phyloP scores from a whole-genome alignment of 441 rosid genomes.

The Populus tomentosa region DNA sequence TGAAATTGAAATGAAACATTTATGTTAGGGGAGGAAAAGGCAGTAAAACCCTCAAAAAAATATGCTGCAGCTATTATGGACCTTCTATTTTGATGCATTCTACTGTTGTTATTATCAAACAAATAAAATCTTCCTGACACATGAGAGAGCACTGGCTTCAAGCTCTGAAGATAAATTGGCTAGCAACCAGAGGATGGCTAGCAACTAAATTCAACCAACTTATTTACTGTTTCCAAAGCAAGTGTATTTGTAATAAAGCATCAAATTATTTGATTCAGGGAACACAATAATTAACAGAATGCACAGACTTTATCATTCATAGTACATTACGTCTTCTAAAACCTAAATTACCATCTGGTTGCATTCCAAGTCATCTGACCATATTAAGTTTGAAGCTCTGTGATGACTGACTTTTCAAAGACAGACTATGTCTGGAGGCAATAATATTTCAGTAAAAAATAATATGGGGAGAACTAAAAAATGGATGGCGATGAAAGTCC shows the following conservation, averaged over 20 bases:
- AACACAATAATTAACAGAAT: background rate
- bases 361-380: background rate
- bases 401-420: background rate
- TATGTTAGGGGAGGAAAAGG: background rate
- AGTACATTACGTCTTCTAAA: background rate
- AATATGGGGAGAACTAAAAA: background rate
- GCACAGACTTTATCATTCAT: background rate
- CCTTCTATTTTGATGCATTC: background rate
- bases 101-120: background rate
- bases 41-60: background rate
- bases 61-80: background rate
- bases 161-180: background rate
- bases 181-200: background rate
- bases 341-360: background rate
- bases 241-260: background rate
- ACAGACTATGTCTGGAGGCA: background rate
- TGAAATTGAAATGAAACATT: constrained; percentile 5
- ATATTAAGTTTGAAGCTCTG: background rate
- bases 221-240: background rate
- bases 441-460: background rate
- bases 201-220: background rate
- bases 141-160: background rate
- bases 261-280: background rate
- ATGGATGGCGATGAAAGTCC: constrained; percentile 19
- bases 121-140: background rate